These are phyloP conservation scores for Botryotinia globosa DNA, from an alignment of 2,329 filamentous ascomycete species.

Conservation along the genomic window DNA sequence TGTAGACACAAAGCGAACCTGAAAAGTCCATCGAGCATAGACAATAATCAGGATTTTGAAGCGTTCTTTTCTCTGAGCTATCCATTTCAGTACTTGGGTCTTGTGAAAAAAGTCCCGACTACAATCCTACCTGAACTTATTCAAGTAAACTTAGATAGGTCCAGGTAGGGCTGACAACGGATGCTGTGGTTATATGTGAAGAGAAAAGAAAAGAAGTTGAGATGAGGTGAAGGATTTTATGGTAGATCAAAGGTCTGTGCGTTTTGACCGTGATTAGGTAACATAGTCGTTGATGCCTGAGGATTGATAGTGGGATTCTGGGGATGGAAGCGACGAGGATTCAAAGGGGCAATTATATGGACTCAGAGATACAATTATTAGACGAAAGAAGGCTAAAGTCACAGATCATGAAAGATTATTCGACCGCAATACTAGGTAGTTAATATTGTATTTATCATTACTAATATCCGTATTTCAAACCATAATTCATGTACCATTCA, in stretches of 20 bases:
- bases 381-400: background rate
- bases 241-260: slow-evolving; percentile 1
- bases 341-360: background rate
- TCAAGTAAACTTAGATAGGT: background rate
- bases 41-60: slow-evolving; percentile 16
- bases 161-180: background rate
- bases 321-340: background rate
- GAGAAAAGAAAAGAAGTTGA: slow-evolving; percentile 8
- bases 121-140: background rate
- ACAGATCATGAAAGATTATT: background rate
- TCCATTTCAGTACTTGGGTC: slow-evolving; percentile 13
- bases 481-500: background rate
- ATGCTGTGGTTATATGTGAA: slow-evolving; percentile 19
- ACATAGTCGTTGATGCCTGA: background rate
- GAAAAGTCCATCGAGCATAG: slow-evolving; percentile 16
- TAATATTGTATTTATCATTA: background rate
- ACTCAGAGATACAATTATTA: background rate
- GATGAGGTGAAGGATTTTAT: slow-evolving; percentile 16
- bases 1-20: slow-evolving; percentile 19
- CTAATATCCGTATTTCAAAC: background rate
- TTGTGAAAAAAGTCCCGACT: background rate
- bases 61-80: slow-evolving; percentile 12
- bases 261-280: background rate
- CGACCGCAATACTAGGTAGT: background rate
- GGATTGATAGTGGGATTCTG: background rate